Percentiles rank a stretch among this genome's conserved stretches.
Evolutionary conservation across 2,329 filamentous ascomycete genomes (phyloP).

Genomic region (Aspergillus chevalieri): DNA sequence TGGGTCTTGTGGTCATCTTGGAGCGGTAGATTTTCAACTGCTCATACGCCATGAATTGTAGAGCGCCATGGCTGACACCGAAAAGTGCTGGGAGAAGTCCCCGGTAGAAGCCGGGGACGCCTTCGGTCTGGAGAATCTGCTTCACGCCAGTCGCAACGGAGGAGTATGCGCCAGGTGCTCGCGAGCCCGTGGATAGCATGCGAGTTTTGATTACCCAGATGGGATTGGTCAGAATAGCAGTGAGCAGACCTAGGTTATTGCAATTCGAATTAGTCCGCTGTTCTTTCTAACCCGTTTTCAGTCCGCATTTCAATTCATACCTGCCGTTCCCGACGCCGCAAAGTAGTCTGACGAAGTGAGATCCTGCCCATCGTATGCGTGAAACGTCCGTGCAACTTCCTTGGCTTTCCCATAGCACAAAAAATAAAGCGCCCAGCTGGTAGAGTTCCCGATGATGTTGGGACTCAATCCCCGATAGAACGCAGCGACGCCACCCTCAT

Average conservation of each 20-base stretch:
- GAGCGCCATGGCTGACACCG: constrained; percentile 83
- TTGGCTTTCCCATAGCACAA: constrained; percentile 62
- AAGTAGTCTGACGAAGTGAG: constrained; percentile 71
- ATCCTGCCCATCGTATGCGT: constrained; percentile 21
- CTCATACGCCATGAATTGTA: constrained; percentile 96
- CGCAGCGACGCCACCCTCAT: constrained; percentile 57
- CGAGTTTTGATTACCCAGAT: constrained; percentile 98
- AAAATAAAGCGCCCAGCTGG: constrained; percentile 91
- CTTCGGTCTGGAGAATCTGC: constrained; percentile 65
- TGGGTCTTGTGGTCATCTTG: constrained; percentile 25
- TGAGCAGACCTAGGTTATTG: constrained; percentile 55
- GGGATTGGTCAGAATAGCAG: constrained; percentile 81
- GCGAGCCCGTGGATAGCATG: constrained; percentile 80
- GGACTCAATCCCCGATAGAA: constrained; percentile 87
- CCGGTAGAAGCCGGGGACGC: constrained; percentile 74
- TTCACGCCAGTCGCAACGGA: constrained; percentile 66
- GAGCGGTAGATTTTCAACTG: constrained; percentile 59
- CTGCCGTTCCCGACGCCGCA: constrained; percentile 60
- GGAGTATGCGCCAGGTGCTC: constrained; percentile 70
- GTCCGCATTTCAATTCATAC: constrained; percentile 25
- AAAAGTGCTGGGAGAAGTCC: constrained; percentile 76
- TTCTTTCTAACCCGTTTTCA: neutral
- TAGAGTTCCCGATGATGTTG: constrained; percentile 84
- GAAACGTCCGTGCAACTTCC: constrained; percentile 42
- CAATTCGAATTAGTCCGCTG: neutral